These are phyloP conservation scores for Solanum arcanum DNA, from an alignment of 257 asterid genomes.

Conservation along the genomic window DNA sequence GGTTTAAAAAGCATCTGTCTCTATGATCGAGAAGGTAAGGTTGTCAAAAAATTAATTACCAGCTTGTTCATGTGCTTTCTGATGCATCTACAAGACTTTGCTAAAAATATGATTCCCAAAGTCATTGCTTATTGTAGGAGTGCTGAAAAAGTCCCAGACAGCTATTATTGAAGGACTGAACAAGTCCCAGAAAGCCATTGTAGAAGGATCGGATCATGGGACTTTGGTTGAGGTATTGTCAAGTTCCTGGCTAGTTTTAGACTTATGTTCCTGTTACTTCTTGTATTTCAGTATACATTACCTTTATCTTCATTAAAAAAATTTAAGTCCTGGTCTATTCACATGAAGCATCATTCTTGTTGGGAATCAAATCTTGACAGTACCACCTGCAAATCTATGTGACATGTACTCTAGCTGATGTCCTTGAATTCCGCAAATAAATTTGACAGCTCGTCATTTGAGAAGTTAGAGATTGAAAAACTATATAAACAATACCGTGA, in stretches of 20 bases:
- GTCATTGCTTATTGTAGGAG: constrained; percentile 39
- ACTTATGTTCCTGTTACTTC: background rate
- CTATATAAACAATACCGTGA: background rate
- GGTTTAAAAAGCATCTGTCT: constrained; percentile 68
- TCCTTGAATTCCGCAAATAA: background rate
- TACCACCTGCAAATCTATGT: background rate
- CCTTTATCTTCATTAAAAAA: background rate
- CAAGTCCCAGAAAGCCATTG: constrained; percentile 49
- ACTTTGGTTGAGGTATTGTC: constrained; percentile 35
- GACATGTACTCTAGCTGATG: background rate
- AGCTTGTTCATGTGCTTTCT: background rate
- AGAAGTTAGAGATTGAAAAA: background rate
- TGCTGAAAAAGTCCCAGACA: constrained; percentile 64
- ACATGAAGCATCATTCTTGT: background rate
- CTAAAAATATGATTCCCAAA: background rate
- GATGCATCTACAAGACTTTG: background rate
- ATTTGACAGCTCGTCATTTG: background rate
- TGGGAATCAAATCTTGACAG: background rate
- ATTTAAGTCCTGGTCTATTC: background rate
- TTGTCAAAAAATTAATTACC: background rate
- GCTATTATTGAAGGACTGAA: constrained; percentile 37
- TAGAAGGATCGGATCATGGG: constrained; percentile 27
- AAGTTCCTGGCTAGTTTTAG: background rate
- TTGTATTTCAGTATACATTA: background rate
- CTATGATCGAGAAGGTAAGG: constrained; percentile 75